Conservation (phyloP, 2,329 filamentous ascomycete species). For the Chaetomiaceae sp. region DNA sequence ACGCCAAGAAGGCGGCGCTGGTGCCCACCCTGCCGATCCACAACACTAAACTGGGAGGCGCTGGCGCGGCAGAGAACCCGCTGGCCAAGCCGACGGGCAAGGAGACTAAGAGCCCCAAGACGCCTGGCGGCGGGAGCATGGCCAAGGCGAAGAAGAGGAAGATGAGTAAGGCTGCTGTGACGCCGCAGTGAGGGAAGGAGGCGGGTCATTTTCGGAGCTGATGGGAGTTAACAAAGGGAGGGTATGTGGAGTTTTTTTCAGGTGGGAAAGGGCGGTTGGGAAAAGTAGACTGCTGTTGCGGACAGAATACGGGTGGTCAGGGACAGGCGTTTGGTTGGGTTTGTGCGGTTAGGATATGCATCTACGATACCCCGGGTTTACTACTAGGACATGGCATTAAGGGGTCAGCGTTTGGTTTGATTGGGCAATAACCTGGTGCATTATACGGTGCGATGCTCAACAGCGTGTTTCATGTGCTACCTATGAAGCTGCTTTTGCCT, state of each 20-base stretch:
- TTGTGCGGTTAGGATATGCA: neutral
- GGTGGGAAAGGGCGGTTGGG: neutral
- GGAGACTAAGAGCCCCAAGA: constrained; percentile 44
- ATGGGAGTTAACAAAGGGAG: neutral
- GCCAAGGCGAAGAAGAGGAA: constrained; percentile 45
- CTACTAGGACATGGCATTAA: neutral
- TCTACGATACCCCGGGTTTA: constrained; percentile 17
- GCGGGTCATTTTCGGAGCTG: neutral
- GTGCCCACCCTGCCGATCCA: constrained; percentile 31
- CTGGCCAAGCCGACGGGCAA: constrained; percentile 28
- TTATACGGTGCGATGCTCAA: no score
- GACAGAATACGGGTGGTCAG: neutral
- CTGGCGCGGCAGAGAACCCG: constrained; percentile 36
- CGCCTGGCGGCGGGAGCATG: constrained; percentile 32
- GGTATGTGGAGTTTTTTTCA: neutral
- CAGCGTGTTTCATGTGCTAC: no score
- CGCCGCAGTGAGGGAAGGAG: constrained; percentile 26
- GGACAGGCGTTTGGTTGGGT: constrained; percentile 5
- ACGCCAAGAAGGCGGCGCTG: constrained; percentile 33
- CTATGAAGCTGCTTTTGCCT: no score
- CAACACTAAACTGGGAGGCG: constrained; percentile 36
- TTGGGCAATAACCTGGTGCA: no score
- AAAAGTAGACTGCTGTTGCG: neutral
- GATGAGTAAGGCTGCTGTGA: constrained; percentile 41
- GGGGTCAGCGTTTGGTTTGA: neutral